phyloP scores from a whole-genome alignment of 208 protist genomes.

The Entamoeba dispar region DNA sequence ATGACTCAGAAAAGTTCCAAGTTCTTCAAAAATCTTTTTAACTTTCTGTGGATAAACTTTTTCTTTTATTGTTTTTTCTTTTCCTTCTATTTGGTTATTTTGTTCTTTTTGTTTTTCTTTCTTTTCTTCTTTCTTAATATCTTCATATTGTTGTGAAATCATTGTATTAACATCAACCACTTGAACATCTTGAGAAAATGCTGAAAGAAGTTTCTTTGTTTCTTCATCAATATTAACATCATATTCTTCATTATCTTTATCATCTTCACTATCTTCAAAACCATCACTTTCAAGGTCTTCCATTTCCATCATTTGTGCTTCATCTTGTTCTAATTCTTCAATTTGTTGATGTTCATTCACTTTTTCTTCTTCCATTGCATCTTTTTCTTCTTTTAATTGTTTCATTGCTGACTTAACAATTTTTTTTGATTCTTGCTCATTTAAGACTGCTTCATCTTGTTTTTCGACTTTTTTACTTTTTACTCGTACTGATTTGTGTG shows the following conservation, averaged over 20 bases:
- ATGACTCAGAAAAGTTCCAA: constrained; percentile 65
- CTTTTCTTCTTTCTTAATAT: not conserved
- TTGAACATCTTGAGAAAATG: not conserved
- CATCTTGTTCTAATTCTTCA: not conserved
- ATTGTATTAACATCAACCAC: not conserved
- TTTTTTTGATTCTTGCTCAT: not conserved
- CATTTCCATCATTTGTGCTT: not conserved
- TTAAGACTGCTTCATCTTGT: not conserved
- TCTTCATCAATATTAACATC: not conserved
- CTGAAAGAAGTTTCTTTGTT: not conserved
- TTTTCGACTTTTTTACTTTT: not conserved
- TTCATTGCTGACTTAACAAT: not conserved
- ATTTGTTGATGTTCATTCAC: not conserved
- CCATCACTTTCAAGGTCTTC: not conserved
- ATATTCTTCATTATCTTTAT: not conserved
- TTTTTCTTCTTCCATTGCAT: not conserved
- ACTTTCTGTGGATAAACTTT: not conserved
- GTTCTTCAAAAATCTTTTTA: constrained; percentile 13
- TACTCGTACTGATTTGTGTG: not conserved
- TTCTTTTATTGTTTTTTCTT: not conserved
- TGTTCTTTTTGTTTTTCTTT: not conserved
- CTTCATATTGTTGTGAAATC: not conserved
- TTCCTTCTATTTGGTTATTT: not conserved
- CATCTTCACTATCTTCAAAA: not conserved
- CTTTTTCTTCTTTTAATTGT: not conserved